Evolutionary conservation across 768 basidiomycete species (phyloP), one percentile per base, ranked within the genome.

Genomic region (Tulasnella sp.): DNA sequence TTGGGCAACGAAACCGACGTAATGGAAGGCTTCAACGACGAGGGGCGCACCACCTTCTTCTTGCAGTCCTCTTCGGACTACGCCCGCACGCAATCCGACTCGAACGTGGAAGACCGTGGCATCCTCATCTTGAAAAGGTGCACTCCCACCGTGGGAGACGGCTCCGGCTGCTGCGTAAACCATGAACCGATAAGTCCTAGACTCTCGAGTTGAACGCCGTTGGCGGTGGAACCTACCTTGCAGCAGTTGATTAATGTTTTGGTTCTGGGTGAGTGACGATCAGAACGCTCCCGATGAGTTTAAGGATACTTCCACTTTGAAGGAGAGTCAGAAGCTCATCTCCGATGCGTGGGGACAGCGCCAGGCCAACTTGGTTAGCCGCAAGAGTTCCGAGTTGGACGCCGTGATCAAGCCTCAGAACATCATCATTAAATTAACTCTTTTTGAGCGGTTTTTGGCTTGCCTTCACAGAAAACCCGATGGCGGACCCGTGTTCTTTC

Each of bases 21-120:
- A 83, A 81, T 80, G 83, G 40, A 88, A 88, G 81, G 86, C 76
- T 42, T 77, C 71, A 81, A 81, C 76, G 72, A 80, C 73, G 56
- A 81, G 58, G 71, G 78, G 19, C 40, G 80, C 38, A 78, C 74
- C 48, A 44, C 27, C 27, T 76, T 44, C 34, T 58, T 44, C 18
- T 56, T 80, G 2, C 78, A 80, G 44, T 78, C 82, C 27, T 19
- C 74, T 24, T 3, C 74, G 87, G 89, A 87, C 1, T 91, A 90
- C 84, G 87, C 88, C 10, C 90, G 91, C 89, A 89, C 89, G 21
- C 79, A 84, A 39, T 36, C 58, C 4, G 84, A 82, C 1, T 87
- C n/a, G 9, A 34, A 1, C 27, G 12, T 62, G 24, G n/a, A 27
- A 2, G 31, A 75, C 38, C 16, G 42, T 10, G 52, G 40, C 9